These are phyloP conservation scores for Diutina ranongensis DNA, from an alignment of 1,139 yeast genomes.

Conservation along the genomic window DNA sequence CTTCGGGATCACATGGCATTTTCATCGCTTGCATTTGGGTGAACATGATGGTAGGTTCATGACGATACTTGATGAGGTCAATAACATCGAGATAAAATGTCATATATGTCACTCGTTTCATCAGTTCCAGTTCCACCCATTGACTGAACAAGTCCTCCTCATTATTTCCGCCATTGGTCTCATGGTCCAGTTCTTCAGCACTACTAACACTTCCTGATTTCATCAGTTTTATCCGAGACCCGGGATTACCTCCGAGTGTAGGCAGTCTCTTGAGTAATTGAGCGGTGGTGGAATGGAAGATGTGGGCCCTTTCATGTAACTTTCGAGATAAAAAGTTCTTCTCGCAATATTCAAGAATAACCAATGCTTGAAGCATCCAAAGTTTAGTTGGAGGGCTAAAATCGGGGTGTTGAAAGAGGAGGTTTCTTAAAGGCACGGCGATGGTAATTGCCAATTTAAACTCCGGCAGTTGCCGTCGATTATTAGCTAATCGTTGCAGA, in stretches of 20 bases:
- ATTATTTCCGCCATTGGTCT: not conserved
- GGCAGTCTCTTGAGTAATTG: conserved; percentile 67
- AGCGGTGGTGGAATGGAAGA: conserved; percentile 69
- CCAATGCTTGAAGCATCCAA: conserved; percentile 57
- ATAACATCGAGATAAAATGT: conserved; percentile 71
- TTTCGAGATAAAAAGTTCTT: conserved; percentile 47
- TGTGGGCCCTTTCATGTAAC: conserved; percentile 63
- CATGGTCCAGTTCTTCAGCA: not conserved
- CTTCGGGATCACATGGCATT: conserved; percentile 67
- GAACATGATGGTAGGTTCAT: conserved; percentile 54
- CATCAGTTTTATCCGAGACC: not conserved
- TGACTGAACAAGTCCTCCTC: conserved; percentile 26
- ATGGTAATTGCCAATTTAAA: conserved; percentile 9
- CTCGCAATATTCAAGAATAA: conserved; percentile 56
- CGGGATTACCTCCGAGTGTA: conserved; percentile 58
- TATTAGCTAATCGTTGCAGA: conserved; percentile 6
- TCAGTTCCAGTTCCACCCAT: conserved; percentile 71
- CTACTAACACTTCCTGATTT: conserved; percentile 11
- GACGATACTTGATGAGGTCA: conserved; percentile 75
- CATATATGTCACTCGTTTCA: conserved; percentile 69
- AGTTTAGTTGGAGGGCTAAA: conserved; percentile 38
- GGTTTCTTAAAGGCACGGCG: conserved; percentile 10
- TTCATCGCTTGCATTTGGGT: conserved; percentile 59
- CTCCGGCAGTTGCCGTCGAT: conserved; percentile 7
- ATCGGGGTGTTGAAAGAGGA: conserved; percentile 10